A percentile compares a stretch with the other conserved stretches of the same genome.
Evolutionary conservation across 1,284 basidiomycete species (phyloP).

Genomic region (Cerioporus squamosus): DNA sequence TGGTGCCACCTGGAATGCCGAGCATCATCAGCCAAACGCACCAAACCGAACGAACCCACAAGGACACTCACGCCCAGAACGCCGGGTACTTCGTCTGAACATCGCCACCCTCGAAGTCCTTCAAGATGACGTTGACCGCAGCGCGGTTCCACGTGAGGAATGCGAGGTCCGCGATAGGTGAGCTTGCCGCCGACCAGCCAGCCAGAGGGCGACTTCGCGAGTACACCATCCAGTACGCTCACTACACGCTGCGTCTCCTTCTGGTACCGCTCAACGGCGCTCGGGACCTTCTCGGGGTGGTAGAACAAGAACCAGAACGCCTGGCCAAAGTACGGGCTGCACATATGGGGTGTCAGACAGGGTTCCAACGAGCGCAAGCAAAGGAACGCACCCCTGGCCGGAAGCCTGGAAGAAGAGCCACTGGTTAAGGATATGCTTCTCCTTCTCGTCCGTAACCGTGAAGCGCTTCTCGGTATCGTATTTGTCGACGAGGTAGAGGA

Average conservation of each 20-base stretch:
- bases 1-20: conserved; percentile 11
- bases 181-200: conserved; percentile 29
- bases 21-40: background rate
- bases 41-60: background rate
- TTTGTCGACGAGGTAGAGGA: conserved; percentile 38
- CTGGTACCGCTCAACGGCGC: conserved; percentile 3
- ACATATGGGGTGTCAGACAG: background rate
- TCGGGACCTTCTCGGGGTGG: conserved; percentile 4
- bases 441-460: conserved; percentile 27
- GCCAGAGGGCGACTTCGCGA: conserved; percentile 22
- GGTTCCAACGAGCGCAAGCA: background rate
- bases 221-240: conserved; percentile 36
- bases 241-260: conserved; percentile 32
- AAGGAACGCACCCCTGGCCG: conserved; percentile 32
- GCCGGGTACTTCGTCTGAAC: conserved; percentile 22
- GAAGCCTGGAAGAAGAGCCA: conserved; percentile 39
- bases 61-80: conserved; percentile 18
- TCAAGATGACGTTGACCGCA: conserved; percentile 12
- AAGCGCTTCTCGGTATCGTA: conserved; percentile 40
- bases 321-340: conserved; percentile 17
- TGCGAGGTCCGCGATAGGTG: conserved; percentile 29
- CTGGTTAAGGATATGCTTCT: conserved; percentile 28
- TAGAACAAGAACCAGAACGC: background rate
- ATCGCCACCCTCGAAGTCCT: conserved; percentile 11
- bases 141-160: conserved; percentile 27